Evolutionary conservation across 1,139 yeast species (phyloP), one percentile per base, ranked within the genome.

Genomic region (Taphrina wiesneri): DNA sequence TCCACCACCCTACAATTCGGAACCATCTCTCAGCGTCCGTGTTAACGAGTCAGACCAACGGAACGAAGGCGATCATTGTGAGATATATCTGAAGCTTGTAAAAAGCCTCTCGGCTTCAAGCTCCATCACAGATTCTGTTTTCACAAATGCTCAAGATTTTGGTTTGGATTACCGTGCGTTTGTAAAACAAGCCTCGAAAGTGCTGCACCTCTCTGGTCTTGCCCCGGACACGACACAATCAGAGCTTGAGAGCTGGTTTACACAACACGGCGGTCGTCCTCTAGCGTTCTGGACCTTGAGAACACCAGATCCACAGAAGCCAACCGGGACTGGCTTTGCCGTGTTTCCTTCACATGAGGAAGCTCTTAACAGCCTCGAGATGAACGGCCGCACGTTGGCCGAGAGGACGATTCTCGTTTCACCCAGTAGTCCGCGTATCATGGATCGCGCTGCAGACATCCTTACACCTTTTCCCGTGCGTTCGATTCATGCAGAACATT

Each of bases 201-300:
- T 90, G n/a, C 76, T 91, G 64, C 89, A 85, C 74, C 79, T 92
- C 76, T 82, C 88, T 13, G 90, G 90, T 74, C 78, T 92, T 70
- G 92, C 97, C 1, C 80, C 80, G 47, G 97, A 91, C 72, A 89
- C 95, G 3, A 91, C 97, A 0, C 97, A 91, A 75, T 83, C 91
- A 47, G 97, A 92, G 75, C 79, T 92, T 62, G 97, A 92, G 77
- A 82, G 87, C 47, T 92, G 97, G 97, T 90, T 90, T 74, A 85
- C 91, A 2, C 96, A 88, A 74, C 86, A 83, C 74, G 96, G 96
- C 1, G 88, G 90, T 2, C 81, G 93, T 57, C 96, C 97, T 0
- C 82, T 89, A 60, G 95, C 96, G 6, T 89, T 90, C 74, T 90
- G 97, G 97, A 86, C 95, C 0, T 80, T 91, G 66, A 86, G 87